Percentiles rank a stretch among this genome's conserved stretches.
Conservation (phyloP, 768 basidiomycete genomes). For the Brasilioporus rufonigricans region DNA sequence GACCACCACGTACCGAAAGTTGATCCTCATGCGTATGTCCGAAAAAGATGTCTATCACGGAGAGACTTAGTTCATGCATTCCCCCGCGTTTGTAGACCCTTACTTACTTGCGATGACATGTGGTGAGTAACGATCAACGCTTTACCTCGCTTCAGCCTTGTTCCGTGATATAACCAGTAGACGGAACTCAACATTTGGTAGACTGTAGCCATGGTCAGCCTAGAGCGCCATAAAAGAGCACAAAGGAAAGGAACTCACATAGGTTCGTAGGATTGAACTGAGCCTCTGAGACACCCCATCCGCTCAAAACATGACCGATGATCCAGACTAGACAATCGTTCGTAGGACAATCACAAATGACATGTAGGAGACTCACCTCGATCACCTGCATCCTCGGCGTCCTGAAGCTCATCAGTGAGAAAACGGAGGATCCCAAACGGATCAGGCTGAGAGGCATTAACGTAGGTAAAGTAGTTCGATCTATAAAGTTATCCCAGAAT, state of each 20-base stretch:
- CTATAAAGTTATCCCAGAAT: no score
- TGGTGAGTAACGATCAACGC: no score
- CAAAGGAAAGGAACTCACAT: constrained; percentile 32
- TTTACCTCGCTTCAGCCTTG: neutral
- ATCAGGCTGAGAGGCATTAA: constrained; percentile 46
- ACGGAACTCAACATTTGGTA: constrained; percentile 43
- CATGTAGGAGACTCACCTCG: constrained; percentile 36
- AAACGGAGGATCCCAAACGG: constrained; percentile 49
- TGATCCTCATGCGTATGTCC: constrained; percentile 77
- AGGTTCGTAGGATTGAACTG: constrained; percentile 43
- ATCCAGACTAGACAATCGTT: constrained; percentile 52
- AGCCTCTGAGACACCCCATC: constrained; percentile 44
- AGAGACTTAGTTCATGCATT: neutral
- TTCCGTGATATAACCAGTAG: no score
- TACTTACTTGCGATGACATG: constrained; percentile 45
- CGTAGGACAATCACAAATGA: no score
- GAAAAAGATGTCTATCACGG: constrained; percentile 55
- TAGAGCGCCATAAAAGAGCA: rapidly evolving
- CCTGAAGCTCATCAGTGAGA: constrained; percentile 51
- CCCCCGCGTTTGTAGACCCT: no score
- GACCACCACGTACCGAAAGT: constrained; percentile 42
- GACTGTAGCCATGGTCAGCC: constrained; percentile 28
- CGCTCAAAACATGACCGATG: constrained; percentile 47
- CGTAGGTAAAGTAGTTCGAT: constrained; percentile 47
- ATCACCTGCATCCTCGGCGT: constrained; percentile 48